Base-by-base conservation (phyloP, 106 monocot species). In the Dioscorea dumetorum region DNA sequence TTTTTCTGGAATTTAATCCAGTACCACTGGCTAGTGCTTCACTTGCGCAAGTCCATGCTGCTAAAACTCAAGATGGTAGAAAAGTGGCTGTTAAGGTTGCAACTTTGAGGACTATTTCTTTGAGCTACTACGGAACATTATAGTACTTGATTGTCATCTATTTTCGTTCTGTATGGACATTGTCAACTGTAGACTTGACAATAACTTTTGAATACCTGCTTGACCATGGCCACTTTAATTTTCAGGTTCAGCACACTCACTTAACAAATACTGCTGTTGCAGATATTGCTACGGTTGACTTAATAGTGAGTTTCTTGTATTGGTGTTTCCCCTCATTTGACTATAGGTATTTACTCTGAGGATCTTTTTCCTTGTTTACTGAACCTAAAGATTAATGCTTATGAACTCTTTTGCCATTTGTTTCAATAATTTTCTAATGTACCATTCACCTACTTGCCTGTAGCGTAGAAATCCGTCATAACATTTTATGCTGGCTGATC, bases 11-110 rank as follows among this genome's bases (percentile, higher is more conserved):
- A 73, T 95, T 95, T 76, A 74, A 88, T 73, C 85, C 72, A 56
- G 70, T 77, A 14, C 95, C 95, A 62, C 58, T 95, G 24, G 95
- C 95, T 57, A 95, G 95, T 80, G 95, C 95, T 66, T 95, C 95
- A 24, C 83, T 95, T 83, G 95, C 95, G 14, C 95, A 95, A 91
- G 95, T 95, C 76, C 95, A 95, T 88, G 78, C 81, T 72, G 95
- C 95, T 72, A 72, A 56, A 28, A 82, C 88, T 24, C 86, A 86
- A 80, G 87, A 91, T 74, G 95, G 95, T 8, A 70, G 60, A 71
- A 85, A 82, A 67, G 95, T 95, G 60, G 95, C 95, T 57, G 91
- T 95, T 13, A 95, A 95, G 95, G 95, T 95, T 73, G 60, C 4
- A n/a, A 66, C 33, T 33, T 66, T 67, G 10, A 41, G 41, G 41